Evolutionary conservation across 345 rosid genomes (phyloP).

Genomic region (Syzygium oleosum): DNA sequence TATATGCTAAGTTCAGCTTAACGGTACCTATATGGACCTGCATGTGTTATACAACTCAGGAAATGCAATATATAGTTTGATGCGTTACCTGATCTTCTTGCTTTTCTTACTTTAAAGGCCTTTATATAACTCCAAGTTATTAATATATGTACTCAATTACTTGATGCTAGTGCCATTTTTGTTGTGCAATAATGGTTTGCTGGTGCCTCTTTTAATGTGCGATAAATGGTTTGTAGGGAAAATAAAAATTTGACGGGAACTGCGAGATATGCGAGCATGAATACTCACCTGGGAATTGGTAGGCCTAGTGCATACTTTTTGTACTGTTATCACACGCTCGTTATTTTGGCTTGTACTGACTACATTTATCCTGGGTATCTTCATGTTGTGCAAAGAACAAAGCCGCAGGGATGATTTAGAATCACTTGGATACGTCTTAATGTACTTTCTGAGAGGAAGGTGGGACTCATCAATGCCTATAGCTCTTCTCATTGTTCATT

Average conservation of each 20-base stretch:
- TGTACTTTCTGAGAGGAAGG: conserved; percentile 94
- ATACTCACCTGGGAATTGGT: conserved; percentile 96
- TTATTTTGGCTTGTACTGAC: neutral
- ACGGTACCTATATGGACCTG: neutral
- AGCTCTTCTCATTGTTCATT: neutral
- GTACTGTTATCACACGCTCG: neutral
- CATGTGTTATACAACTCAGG: neutral
- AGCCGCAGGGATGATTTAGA: conserved; percentile 97
- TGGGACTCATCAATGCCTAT: conserved; percentile 7
- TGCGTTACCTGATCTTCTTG: neutral
- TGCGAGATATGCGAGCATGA: conserved; percentile 95
- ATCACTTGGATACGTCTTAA: conserved; percentile 88
- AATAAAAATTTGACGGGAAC: conserved; percentile 92
- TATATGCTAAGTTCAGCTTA: neutral
- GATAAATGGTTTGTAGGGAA: conserved; percentile 42
- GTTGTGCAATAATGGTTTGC: neutral
- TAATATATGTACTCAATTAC: neutral
- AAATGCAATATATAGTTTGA: neutral
- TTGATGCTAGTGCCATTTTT: neutral
- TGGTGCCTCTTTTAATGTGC: neutral
- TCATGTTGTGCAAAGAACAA: conserved; percentile 48
- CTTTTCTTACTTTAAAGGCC: neutral
- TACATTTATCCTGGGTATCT: neutral
- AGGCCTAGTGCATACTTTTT: conserved; percentile 2
- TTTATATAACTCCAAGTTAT: neutral